Evolutionary conservation across 2,329 filamentous ascomycete species (phyloP).

Genomic region (Aspergillus transmontanensis): DNA sequence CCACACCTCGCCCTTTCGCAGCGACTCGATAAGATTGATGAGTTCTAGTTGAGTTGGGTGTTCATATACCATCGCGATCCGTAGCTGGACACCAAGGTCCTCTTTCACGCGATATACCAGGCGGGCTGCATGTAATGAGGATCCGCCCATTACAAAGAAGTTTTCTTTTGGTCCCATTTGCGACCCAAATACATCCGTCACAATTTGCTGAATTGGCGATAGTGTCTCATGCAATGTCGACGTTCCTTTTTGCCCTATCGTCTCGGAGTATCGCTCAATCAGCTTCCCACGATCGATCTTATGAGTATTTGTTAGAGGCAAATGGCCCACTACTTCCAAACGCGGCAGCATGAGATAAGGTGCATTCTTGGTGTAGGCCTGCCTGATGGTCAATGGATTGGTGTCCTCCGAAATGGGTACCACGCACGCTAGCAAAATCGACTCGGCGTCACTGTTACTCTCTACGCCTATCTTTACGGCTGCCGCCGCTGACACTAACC

Average conservation of each 20-base stretch:
- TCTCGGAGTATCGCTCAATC: conserved; percentile 9
- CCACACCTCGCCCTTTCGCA: background rate
- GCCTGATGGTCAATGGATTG: background rate
- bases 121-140: conserved; percentile 23
- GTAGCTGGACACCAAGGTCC: conserved; percentile 17
- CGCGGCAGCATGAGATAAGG: conserved; percentile 62
- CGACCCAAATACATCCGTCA: conserved; percentile 1
- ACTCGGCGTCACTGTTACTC: background rate
- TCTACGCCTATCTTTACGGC: background rate
- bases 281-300: conserved; percentile 55
- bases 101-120: conserved; percentile 22
- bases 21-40: conserved; percentile 7
- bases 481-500: background rate
- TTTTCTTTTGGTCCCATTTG: conserved; percentile 14
- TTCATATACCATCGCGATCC: conserved; percentile 24
- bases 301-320: conserved; percentile 72
- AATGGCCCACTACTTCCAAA: conserved; percentile 64
- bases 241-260: background rate
- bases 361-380: background rate
- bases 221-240: background rate
- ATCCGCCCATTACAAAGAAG: conserved; percentile 25
- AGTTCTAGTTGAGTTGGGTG: conserved; percentile 18
- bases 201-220: background rate
- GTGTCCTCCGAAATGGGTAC: conserved; percentile 36
- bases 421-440: conserved; percentile 22